These are phyloP conservation scores for Yamadazyma dushanensis DNA, from an alignment of 1,139 yeast genomes.

Conservation along the genomic window DNA sequence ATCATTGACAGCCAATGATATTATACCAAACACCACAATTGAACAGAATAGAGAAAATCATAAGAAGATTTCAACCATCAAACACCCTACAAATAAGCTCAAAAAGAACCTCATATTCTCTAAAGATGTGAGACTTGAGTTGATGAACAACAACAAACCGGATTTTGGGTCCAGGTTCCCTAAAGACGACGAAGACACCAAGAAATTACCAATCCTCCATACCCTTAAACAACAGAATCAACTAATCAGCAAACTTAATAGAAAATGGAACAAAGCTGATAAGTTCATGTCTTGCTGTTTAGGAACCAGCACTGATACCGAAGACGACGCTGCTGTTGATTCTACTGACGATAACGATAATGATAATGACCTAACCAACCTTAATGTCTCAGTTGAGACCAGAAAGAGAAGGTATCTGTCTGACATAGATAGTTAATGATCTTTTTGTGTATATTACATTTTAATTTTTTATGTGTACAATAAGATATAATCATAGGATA, in stretches of 20 bases:
- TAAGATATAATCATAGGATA: slow-evolving; percentile 20
- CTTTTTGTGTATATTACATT: slow-evolving; percentile 7
- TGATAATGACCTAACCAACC: slow-evolving; percentile 4
- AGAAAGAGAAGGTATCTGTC: slow-evolving; percentile 16
- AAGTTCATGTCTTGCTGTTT: slow-evolving; percentile 1
- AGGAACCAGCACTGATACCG: slow-evolving; percentile 2
- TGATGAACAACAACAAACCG: slow-evolving; percentile 17
- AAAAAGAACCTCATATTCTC: slow-evolving; percentile 32
- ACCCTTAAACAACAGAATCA: slow-evolving; percentile 28
- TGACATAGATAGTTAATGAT: slow-evolving; percentile 11
- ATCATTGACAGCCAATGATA: slow-evolving; percentile 17
- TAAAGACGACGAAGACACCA: slow-evolving; percentile 6
- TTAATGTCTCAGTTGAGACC: slow-evolving; percentile 2
- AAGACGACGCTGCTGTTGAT: slow-evolving; percentile 1
- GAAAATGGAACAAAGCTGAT: slow-evolving; percentile 34
- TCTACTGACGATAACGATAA: slow-evolving; percentile 2
- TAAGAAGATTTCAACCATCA: slow-evolving; percentile 9
- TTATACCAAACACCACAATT: slow-evolving; percentile 10
- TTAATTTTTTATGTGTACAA: slow-evolving; percentile 5
- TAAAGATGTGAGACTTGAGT: slow-evolving; percentile 41
- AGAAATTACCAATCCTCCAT: slow-evolving; percentile 12
- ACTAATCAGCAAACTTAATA: slow-evolving; percentile 35
- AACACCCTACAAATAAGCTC: slow-evolving; percentile 5
- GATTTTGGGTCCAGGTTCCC: slow-evolving; percentile 10
- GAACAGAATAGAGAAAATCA: slow-evolving; percentile 12